These are phyloP conservation scores for Yamadazyma sp. DNA, from an alignment of 805 yeast genomes.

Conservation along the genomic window DNA sequence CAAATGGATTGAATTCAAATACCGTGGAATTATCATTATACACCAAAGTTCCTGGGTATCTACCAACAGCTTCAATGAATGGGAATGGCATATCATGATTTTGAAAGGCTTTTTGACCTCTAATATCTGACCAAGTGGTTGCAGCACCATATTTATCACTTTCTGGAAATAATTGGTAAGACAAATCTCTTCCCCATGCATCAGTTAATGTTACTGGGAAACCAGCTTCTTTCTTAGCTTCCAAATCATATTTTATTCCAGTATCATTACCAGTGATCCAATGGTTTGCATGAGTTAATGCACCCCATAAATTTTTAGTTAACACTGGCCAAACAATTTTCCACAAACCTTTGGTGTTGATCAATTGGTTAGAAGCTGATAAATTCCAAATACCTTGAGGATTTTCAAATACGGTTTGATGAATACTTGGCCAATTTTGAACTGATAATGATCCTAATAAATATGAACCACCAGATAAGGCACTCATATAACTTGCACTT, in stretches of 20 bases:
- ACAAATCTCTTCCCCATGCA: constrained; percentile 74
- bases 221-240: constrained; percentile 51
- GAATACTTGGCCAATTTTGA: constrained; percentile 73
- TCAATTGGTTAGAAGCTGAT: constrained; percentile 25
- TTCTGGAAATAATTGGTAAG: constrained; percentile 56
- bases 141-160: constrained; percentile 23
- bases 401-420: constrained; percentile 44
- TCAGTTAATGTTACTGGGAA: constrained; percentile 68
- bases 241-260: constrained; percentile 51
- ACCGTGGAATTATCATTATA: constrained; percentile 36
- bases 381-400: constrained; percentile 35
- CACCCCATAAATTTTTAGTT: constrained; percentile 20
- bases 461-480: constrained; percentile 87
- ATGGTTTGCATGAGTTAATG: constrained; percentile 27
- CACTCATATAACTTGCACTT: constrained; percentile 66
- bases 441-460: constrained; percentile 62
- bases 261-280: constrained; percentile 30
- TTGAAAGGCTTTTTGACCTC: constrained; percentile 22
- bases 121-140: constrained; percentile 32
- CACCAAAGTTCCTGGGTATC: constrained; percentile 28
- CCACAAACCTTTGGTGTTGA: constrained; percentile 20
- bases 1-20: constrained; percentile 40
- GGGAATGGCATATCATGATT: constrained; percentile 43
- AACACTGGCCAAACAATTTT: constrained; percentile 20
- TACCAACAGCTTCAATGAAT: constrained; percentile 32